These are phyloP conservation scores for Astrocystis sublimbata DNA, from an alignment of 495 filamentous ascomycete species.

Conservation along the genomic window DNA sequence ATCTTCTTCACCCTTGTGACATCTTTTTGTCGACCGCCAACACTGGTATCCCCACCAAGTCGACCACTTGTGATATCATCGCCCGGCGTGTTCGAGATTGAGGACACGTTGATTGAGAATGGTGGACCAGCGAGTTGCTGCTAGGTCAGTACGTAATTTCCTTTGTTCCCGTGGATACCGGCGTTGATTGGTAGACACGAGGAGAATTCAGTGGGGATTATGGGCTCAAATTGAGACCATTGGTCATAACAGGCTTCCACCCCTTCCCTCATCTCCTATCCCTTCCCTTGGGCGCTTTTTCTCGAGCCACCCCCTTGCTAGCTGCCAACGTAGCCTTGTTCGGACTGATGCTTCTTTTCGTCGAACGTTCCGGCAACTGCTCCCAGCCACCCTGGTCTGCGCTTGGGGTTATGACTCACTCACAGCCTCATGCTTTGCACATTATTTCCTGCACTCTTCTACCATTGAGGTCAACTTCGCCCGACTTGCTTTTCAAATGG, in stretches of 20 bases:
- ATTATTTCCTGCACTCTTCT: conserved; percentile 16
- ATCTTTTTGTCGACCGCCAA: background rate
- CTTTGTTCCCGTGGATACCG: conserved; percentile 31
- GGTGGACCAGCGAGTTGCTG: background rate
- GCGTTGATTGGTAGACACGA: conserved; percentile 25
- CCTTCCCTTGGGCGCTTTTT: conserved; percentile 1
- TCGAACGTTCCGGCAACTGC: conserved; percentile 11
- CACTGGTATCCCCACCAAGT: too few species aligned
- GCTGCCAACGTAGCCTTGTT: conserved; percentile 10
- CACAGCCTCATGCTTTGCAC: conserved; percentile 17
- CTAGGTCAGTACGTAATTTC: conserved; percentile 6
- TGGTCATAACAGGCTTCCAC: conserved; percentile 12
- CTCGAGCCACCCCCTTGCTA: conserved; percentile 14
- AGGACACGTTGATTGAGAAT: conserved; percentile 12
- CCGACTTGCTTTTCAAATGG: too few species aligned
- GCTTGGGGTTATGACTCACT: conserved; percentile 18
- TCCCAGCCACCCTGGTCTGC: conserved; percentile 6
- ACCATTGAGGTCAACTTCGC: conserved; percentile 6
- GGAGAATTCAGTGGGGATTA: conserved; percentile 17
- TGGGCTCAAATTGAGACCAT: background rate
- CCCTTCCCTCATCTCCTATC: background rate
- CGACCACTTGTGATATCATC: too few species aligned
- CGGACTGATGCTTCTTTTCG: conserved; percentile 13
- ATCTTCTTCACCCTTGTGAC: background rate
- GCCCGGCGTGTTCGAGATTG: too few species aligned